Conservation (phyloP, 305 asterid species). For the Ajuga reptans region DNA sequence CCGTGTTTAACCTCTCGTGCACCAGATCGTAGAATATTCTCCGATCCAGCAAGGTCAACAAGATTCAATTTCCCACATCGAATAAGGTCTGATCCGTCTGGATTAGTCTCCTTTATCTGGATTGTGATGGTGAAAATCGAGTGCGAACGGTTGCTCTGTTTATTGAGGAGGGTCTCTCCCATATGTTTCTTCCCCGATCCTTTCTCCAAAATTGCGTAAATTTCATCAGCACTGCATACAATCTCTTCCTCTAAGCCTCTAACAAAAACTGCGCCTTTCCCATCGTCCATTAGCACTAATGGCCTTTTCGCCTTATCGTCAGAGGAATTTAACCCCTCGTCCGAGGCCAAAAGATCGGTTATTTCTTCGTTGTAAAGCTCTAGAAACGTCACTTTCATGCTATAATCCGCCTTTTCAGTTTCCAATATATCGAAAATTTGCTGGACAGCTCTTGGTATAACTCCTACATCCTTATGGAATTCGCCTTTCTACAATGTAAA, state of each 20-base stretch:
- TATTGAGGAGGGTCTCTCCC: conserved; percentile 46
- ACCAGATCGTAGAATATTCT: conserved; percentile 70
- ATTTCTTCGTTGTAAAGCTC: conserved; percentile 57
- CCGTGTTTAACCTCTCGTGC: conserved; percentile 51
- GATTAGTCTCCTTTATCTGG: conserved; percentile 35
- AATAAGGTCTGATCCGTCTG: conserved; percentile 71
- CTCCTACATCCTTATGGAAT: conserved; percentile 60
- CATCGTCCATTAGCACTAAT: conserved; percentile 45
- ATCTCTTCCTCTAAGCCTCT: conserved; percentile 46
- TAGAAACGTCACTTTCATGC: conserved; percentile 58
- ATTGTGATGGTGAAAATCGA: conserved; percentile 55
- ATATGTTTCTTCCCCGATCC: conserved; percentile 42
- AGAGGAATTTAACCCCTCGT: conserved; percentile 34
- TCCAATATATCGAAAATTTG: conserved; percentile 31
- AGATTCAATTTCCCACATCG: conserved; percentile 75
- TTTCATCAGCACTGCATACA: conserved; percentile 41
- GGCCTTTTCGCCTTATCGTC: conserved; percentile 57
- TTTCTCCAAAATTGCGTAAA: conserved; percentile 35
- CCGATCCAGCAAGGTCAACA: conserved; percentile 85
- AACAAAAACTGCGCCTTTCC: conserved; percentile 45
- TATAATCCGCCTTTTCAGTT: conserved; percentile 59
- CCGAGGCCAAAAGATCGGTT: conserved; percentile 50
- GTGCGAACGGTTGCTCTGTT: conserved; percentile 60
- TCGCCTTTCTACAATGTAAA: conserved; percentile 47
- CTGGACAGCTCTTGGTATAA: conserved; percentile 57